Conservation (phyloP, 2,329 filamentous ascomycete genomes). For the Exophiala lecanii-corni region DNA sequence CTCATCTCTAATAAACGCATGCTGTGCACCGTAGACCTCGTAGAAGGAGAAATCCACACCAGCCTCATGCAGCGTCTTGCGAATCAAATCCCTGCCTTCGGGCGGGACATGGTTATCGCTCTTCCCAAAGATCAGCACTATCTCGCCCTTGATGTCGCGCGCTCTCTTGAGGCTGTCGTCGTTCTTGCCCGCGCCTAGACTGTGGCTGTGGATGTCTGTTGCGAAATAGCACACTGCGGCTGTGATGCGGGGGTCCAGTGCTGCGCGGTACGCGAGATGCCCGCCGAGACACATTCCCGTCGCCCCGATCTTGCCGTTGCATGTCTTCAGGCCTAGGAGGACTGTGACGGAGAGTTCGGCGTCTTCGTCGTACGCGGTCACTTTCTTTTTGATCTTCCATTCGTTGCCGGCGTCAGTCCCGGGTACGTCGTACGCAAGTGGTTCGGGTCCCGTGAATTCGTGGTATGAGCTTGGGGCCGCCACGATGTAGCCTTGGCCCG, state of each 20-base stretch:
- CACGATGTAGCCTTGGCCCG: constrained; percentile 88
- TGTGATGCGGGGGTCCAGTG: constrained; percentile 69
- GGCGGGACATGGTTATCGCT: constrained; percentile 86
- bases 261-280: constrained; percentile 70
- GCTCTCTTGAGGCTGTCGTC: constrained; percentile 61
- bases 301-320: constrained; percentile 72
- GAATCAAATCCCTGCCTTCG: constrained; percentile 75
- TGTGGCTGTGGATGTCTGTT: constrained; percentile 79
- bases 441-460: constrained; percentile 81
- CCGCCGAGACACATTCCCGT: constrained; percentile 93
- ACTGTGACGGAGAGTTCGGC: constrained; percentile 63
- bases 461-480: constrained; percentile 88
- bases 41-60: constrained; percentile 75
- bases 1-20: constrained; percentile 92
- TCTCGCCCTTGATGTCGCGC: constrained; percentile 67
- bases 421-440: constrained; percentile 77
- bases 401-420: constrained; percentile 85
- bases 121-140: constrained; percentile 87
- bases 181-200: constrained; percentile 63
- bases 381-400: constrained; percentile 76
- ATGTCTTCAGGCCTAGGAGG: constrained; percentile 67
- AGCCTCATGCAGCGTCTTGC: constrained; percentile 72
- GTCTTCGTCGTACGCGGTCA: constrained; percentile 82
- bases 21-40: constrained; percentile 89
- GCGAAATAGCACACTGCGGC: constrained; percentile 86